A percentile compares a stretch with the other conserved stretches of the same genome.
Evolutionary conservation across 352 stramenopile genomes (phyloP).

Genomic region (Globisporangium ultimum): DNA sequence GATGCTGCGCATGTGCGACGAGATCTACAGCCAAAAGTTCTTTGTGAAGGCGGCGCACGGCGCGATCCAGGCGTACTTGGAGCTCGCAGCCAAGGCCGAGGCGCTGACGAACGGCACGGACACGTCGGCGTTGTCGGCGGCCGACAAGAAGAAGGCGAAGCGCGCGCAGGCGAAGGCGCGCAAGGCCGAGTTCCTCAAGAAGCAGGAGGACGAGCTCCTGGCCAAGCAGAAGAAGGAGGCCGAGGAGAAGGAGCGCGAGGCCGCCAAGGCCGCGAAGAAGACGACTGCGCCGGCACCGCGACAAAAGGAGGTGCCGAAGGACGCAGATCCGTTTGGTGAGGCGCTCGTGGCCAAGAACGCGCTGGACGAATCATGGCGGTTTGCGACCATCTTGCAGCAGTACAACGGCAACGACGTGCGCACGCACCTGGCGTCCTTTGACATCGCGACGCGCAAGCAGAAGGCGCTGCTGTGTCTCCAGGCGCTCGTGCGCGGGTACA

Average conservation of each 20-base stretch:
- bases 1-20: conserved; percentile 93
- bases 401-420: conserved; percentile 52
- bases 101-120: conserved; percentile 54
- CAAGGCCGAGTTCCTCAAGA: conserved; percentile 89
- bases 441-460: conserved; percentile 71
- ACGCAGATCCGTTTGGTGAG: conserved; percentile 71
- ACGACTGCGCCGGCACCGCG: conserved; percentile 31
- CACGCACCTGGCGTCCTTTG: conserved; percentile 73
- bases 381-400: conserved; percentile 67
- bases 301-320: conserved; percentile 47
- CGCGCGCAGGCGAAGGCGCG: conserved; percentile 84
- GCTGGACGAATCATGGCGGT: conserved; percentile 77
- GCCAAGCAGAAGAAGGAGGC: conserved; percentile 75
- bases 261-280: conserved; percentile 66
- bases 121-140: conserved; percentile 84
- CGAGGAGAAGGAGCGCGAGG: conserved; percentile 68
- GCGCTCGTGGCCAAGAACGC: conserved; percentile 63
- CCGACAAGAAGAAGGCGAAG: conserved; percentile 92
- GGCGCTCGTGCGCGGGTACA: conserved; percentile 59
- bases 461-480: conserved; percentile 77
- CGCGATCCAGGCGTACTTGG: conserved; percentile 89
- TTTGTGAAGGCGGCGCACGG: conserved; percentile 88
- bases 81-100: conserved; percentile 70
- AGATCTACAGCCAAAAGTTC: conserved; percentile 87
- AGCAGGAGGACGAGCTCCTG: conserved; percentile 70